Percentiles rank a stretch among this genome's conserved stretches.
Conservation (phyloP, 352 stramenopile genomes). For the Phytopythium delawarense region DNA sequence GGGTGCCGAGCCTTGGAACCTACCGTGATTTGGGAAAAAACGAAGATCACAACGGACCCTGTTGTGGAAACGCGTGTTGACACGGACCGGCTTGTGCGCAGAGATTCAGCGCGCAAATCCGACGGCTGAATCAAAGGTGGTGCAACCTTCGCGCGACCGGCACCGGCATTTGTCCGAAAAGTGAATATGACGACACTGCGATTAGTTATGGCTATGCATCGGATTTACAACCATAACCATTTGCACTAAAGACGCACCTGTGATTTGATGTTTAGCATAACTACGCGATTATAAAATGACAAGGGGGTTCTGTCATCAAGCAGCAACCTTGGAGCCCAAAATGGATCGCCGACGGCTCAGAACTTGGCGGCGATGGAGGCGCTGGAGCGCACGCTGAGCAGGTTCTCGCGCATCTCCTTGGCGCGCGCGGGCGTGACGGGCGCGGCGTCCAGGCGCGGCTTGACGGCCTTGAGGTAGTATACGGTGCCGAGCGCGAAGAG, state of each 20-base stretch:
- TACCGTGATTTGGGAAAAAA: not conserved
- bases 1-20: not conserved
- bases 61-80: not conserved
- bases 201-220: too few relatives aligned
- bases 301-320: too few relatives aligned
- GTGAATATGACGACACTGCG: too few relatives aligned
- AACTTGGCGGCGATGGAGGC: not conserved
- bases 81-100: not conserved
- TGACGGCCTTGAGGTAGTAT: slow-evolving; percentile 35
- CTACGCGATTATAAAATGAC: too few relatives aligned
- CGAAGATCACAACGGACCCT: not conserved
- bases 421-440: slow-evolving; percentile 20
- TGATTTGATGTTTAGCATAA: too few relatives aligned
- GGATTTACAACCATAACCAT: too few relatives aligned
- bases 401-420: slow-evolving; percentile 36
- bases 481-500: slow-evolving; percentile 41
- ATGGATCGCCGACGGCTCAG: not conserved
- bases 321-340: too few relatives aligned
- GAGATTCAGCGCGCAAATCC: not conserved
- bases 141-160: too few relatives aligned
- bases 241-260: too few relatives aligned
- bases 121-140: too few relatives aligned
- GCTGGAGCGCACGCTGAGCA: slow-evolving; percentile 24
- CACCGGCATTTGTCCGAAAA: too few relatives aligned
- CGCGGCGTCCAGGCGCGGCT: slow-evolving; percentile 25